Evolutionary conservation across 2,329 filamentous ascomycete genomes (phyloP).

Genomic region (Fusarium sp.): DNA sequence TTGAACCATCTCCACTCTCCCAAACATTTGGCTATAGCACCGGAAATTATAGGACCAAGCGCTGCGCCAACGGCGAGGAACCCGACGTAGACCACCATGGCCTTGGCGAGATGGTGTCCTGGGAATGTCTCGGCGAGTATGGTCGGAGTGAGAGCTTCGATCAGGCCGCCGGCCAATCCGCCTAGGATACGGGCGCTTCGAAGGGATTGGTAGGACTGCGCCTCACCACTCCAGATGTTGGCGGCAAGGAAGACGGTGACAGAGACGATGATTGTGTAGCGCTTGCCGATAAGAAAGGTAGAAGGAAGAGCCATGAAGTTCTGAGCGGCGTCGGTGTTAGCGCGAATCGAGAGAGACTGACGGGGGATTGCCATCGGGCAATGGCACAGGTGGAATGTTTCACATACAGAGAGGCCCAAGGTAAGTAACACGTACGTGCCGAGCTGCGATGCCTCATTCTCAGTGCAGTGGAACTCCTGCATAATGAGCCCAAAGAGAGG

Average conservation of each 20-base stretch:
- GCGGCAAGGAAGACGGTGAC: background rate
- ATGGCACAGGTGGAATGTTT: too few species aligned
- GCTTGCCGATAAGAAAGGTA: background rate
- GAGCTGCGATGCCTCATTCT: background rate
- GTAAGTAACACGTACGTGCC: background rate
- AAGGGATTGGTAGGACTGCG: background rate
- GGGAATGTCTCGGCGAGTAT: background rate
- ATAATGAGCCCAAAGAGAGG: background rate
- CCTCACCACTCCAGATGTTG: background rate
- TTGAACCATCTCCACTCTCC: background rate
- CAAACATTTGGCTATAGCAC: background rate
- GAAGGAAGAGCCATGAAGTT: background rate
- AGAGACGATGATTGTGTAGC: background rate
- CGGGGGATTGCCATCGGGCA: too few species aligned
- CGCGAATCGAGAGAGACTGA: too few species aligned
- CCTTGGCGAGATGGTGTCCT: background rate
- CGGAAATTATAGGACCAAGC: background rate
- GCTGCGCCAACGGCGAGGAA: background rate
- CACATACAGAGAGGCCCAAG: conserved; percentile 1
- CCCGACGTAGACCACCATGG: background rate
- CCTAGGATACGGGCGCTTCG: background rate
- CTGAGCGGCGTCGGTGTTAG: background rate
- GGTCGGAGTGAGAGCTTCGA: background rate
- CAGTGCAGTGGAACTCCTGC: background rate
- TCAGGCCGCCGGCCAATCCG: background rate